These are phyloP conservation scores for Chrysoporthe deuterocubensis DNA, from an alignment of 2,329 filamentous ascomycete genomes.

Conservation along the genomic window DNA sequence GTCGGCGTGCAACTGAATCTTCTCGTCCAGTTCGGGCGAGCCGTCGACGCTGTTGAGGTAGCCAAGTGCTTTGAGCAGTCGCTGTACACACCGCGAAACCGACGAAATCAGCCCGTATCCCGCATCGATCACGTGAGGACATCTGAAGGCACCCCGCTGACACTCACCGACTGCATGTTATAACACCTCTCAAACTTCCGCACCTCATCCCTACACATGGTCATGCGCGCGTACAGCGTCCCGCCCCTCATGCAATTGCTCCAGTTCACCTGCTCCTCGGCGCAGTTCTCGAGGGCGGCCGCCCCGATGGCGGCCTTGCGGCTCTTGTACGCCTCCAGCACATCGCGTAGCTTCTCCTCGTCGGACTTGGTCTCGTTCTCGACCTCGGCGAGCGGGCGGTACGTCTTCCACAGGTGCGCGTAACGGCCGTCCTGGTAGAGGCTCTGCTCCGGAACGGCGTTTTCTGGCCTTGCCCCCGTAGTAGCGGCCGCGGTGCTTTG, in stretches of 20 bases:
- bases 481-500: slow-evolving; percentile 5
- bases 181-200: slow-evolving; percentile 84
- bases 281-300: slow-evolving; percentile 91
- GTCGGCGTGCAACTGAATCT: slow-evolving; percentile 96
- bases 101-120: not conserved
- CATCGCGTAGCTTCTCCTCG: slow-evolving; percentile 77
- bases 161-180: slow-evolving; percentile 75
- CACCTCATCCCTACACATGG: slow-evolving; percentile 81
- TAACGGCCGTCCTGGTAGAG: slow-evolving; percentile 65
- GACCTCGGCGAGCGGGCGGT: slow-evolving; percentile 72
- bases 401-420: slow-evolving; percentile 91
- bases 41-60: slow-evolving; percentile 74
- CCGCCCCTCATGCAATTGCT: slow-evolving; percentile 81
- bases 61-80: slow-evolving; percentile 88
- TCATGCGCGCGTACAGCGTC: slow-evolving; percentile 68
- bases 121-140: not conserved
- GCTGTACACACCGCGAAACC: slow-evolving; percentile 47
- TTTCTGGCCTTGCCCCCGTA: not conserved
- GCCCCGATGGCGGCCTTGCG: slow-evolving; percentile 76
- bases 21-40: slow-evolving; percentile 73
- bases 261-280: slow-evolving; percentile 82
- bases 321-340: slow-evolving; percentile 84
- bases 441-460: slow-evolving; percentile 52
- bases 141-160: not conserved
- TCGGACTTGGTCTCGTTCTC: slow-evolving; percentile 73